These are phyloP conservation scores for Peniophora sp. DNA, from an alignment of 1,284 basidiomycete genomes.

Conservation along the genomic window DNA sequence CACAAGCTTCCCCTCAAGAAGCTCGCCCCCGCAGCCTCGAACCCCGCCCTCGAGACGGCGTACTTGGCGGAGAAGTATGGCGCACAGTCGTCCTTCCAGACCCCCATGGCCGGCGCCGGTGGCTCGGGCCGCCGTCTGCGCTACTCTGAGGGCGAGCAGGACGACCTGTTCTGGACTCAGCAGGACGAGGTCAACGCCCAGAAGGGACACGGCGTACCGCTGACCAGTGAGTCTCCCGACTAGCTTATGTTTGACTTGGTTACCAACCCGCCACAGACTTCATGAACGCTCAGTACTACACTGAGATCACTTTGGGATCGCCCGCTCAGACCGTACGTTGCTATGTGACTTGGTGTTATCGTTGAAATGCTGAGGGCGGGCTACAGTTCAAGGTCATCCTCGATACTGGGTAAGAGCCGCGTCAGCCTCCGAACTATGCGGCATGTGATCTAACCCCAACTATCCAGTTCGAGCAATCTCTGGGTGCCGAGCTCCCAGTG, in stretches of 20 bases:
- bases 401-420: constrained; percentile 61
- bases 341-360: constrained; percentile 8
- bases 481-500: constrained; percentile 91
- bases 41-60: constrained; percentile 68
- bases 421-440: constrained; percentile 3
- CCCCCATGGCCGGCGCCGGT: constrained; percentile 67
- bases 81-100: constrained; percentile 42
- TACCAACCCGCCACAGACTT: constrained; percentile 53
- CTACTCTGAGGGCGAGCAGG: constrained; percentile 33
- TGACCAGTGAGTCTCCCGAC: constrained; percentile 67
- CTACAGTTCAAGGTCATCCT: constrained; percentile 77
- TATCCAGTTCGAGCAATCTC: constrained; percentile 74
- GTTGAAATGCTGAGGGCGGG: neutral
- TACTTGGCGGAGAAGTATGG: constrained; percentile 89
- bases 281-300: constrained; percentile 97
- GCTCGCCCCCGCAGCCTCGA: constrained; percentile 50
- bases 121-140: constrained; percentile 62
- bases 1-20: constrained; percentile 87
- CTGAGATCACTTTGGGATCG: constrained; percentile 79
- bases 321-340: constrained; percentile 66
- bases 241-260: neutral
- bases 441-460: constrained; percentile 2
- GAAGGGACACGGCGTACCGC: constrained; percentile 84
- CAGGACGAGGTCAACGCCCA: constrained; percentile 51
- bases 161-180: constrained; percentile 78